Evolutionary conservation across 805 yeast genomes (phyloP).

Genomic region (Starmerella cellae): DNA sequence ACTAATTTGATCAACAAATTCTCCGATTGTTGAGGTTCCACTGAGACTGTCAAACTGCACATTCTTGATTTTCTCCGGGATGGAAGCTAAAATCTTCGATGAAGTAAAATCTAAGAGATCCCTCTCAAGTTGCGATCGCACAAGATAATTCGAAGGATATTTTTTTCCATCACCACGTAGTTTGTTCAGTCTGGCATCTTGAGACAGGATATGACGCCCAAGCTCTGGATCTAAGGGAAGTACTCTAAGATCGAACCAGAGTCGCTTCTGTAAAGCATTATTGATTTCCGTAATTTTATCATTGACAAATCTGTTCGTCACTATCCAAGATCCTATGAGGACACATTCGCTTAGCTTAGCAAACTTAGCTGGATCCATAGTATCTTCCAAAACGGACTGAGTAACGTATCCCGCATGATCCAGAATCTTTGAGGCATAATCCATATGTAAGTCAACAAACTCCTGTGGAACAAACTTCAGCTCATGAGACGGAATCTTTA

Average conservation of each 20-base stretch:
- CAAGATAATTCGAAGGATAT: conserved; percentile 5
- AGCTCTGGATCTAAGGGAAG: conserved; percentile 8
- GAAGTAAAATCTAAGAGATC: neutral
- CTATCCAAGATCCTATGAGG: conserved; percentile 6
- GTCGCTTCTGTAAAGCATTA: conserved; percentile 2
- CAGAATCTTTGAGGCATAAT: conserved; percentile 1
- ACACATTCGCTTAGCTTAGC: conserved; percentile 6
- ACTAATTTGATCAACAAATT: conserved; percentile 3
- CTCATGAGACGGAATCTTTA: conserved; percentile 4
- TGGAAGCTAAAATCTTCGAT: neutral
- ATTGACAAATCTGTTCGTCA: conserved; percentile 5
- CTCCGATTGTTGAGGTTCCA: conserved; percentile 7
- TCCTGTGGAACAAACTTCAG: conserved; percentile 1
- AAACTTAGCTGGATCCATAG: conserved; percentile 5
- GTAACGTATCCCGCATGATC: conserved; percentile 5
- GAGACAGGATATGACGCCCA: conserved; percentile 2
- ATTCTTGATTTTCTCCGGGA: neutral
- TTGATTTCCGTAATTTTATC: neutral
- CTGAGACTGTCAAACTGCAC: conserved; percentile 1
- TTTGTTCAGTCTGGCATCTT: conserved; percentile 5
- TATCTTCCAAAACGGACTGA: neutral
- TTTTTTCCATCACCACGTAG: neutral
- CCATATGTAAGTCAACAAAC: neutral
- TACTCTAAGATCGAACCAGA: conserved; percentile 14
- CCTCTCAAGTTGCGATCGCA: conserved; percentile 12